Evolutionary conservation across 2,329 filamentous ascomycete species (phyloP), one percentile per base, ranked within the genome.

Genomic region (Colletotrichum noveboracense): DNA sequence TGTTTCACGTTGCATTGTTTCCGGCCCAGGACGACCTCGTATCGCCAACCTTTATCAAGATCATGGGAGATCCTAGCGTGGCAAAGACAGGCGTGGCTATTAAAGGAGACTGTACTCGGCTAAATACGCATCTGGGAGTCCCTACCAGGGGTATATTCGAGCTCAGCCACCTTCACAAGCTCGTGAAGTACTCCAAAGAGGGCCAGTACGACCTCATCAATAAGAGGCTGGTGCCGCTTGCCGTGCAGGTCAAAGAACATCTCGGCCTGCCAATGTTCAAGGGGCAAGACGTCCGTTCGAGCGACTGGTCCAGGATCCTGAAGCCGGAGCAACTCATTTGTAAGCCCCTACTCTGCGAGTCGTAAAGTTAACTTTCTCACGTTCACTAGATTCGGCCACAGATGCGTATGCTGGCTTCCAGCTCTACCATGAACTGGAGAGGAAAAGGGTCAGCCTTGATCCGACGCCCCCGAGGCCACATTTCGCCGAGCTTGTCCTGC

Each of bases 331-430:
- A 98, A 81, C 89, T 95, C 21, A 83, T 90, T 66, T 96, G 88
- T 96, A 89, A 87, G 94, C 55, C 21, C 12, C 6, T 58, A 28
- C 61, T 30, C 24, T 30, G 5, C 32, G 6, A 30, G 34, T 36
- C 18, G 18, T 55, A 5, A 16, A 14, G 55, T 3, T 2, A 30
- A 34, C 14, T 4, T n/a, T 28, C 30, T 16, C 16, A 80, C 67
- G 79, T 83, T 83, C 32, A 84, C 78, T 79, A 94, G 93, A 96
- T 83, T 92, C 95, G 12, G 95, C 95, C 14, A 93, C 94, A 1
- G 95, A 98, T 82, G 94, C 95, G 0, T 98, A 98, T 81, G 95
- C 94, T 75, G 91, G 93, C 58, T 84, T 94, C 13, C 93, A 95
- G 71, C 86, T 98, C 2, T 98, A 92, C 80, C 88, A 95, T 75